Conservation (phyloP, 73 alveolate genomes). For the Effrenium voratum region DNA sequence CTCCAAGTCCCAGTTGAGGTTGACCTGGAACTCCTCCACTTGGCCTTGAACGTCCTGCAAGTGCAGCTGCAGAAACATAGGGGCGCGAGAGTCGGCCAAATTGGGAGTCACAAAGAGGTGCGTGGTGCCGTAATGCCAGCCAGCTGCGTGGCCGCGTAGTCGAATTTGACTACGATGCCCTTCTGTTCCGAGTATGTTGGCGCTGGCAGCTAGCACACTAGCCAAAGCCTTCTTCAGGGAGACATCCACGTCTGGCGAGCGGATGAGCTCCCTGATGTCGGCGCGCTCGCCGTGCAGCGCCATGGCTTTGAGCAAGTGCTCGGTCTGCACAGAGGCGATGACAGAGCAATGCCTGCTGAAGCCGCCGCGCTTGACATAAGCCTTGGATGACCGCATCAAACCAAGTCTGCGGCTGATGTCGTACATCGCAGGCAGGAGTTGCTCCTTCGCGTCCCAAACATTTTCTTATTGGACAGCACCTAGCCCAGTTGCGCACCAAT, state of each 20-base stretch:
- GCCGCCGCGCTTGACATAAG: constrained; percentile 10
- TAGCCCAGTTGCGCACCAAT: too few relatives aligned
- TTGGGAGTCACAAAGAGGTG: constrained; percentile 12
- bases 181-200: constrained; percentile 8
- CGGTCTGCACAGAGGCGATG: constrained; percentile 3
- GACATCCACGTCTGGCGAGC: not conserved
- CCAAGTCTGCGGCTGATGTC: not conserved
- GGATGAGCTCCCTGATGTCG: not conserved
- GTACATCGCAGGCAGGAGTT: too few relatives aligned
- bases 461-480: too few relatives aligned
- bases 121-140: constrained; percentile 20
- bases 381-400: not conserved
- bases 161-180: constrained; percentile 38
- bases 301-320: constrained; percentile 3
- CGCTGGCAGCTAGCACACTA: not conserved
- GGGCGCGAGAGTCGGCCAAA: not conserved
- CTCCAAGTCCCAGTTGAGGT: not conserved
- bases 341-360: not conserved
- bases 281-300: constrained; percentile 31
- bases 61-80: constrained; percentile 26
- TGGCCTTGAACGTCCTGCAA: not conserved
- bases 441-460: too few relatives aligned
- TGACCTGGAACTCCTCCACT: not conserved
- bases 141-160: not conserved
- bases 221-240: not conserved